Evolutionary conservation across 2,329 filamentous ascomycete genomes (phyloP).

Genomic region (Malbranchea zuffiana): DNA sequence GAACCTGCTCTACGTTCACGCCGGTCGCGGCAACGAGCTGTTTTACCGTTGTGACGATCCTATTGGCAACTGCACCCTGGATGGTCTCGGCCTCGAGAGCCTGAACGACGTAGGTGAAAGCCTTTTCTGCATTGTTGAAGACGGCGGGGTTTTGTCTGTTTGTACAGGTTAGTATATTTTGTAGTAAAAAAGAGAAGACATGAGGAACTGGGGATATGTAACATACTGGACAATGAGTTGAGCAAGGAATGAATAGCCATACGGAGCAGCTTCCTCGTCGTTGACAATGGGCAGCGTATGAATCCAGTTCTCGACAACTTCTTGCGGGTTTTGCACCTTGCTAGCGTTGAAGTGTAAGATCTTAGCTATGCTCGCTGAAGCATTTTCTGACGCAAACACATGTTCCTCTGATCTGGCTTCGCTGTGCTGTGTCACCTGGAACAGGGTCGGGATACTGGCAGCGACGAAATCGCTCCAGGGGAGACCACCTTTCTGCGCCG

Average conservation of each 20-base stretch:
- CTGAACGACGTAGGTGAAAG: slow-evolving; percentile 76
- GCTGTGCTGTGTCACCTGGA: slow-evolving; percentile 69
- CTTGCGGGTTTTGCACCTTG: slow-evolving; percentile 64
- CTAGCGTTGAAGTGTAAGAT: slow-evolving; percentile 80
- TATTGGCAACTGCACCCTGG: slow-evolving; percentile 67
- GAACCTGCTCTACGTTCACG: slow-evolving; percentile 57
- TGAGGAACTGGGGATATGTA: slow-evolving; percentile 9
- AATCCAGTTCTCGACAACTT: slow-evolving; percentile 74
- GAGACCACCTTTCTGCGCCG: slow-evolving; percentile 79
- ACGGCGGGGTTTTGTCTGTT: slow-evolving; percentile 74
- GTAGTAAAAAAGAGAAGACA: slow-evolving; percentile 1
- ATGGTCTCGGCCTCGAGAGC: slow-evolving; percentile 85
- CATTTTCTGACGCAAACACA: slow-evolving; percentile 94
- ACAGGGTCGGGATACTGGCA: slow-evolving; percentile 66
- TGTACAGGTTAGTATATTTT: slow-evolving; percentile 13
- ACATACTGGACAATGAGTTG: slow-evolving; percentile 92
- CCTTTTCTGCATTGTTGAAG: slow-evolving; percentile 62
- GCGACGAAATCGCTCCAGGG: slow-evolving; percentile 82
- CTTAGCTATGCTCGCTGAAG: slow-evolving; percentile 91
- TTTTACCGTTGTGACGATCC: slow-evolving; percentile 69
- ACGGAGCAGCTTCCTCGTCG: slow-evolving; percentile 94
- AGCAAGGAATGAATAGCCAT: slow-evolving; percentile 83
- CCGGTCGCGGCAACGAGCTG: slow-evolving; percentile 61
- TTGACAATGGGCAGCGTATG: slow-evolving; percentile 84
- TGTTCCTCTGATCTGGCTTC: slow-evolving; percentile 85